phyloP scores from a whole-genome alignment of 495 filamentous ascomycete genomes.

The Immersiella caudata region DNA sequence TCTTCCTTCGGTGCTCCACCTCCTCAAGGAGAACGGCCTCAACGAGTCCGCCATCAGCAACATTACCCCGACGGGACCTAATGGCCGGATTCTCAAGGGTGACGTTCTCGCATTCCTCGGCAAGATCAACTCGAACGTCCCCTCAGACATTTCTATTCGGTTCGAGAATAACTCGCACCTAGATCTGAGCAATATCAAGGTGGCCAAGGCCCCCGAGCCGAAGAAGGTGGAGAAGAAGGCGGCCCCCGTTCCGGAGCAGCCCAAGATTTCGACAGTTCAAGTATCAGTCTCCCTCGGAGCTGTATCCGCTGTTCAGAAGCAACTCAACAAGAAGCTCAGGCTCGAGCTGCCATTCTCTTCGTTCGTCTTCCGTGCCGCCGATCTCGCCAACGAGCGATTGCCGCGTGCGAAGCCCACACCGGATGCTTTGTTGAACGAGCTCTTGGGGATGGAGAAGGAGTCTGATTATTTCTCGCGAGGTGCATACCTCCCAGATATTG shows the following conservation, averaged over 20 bases:
- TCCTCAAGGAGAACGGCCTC: slow-evolving; percentile 77
- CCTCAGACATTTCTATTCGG: slow-evolving; percentile 65
- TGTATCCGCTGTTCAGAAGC: slow-evolving; percentile 77
- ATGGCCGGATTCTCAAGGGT: slow-evolving; percentile 89
- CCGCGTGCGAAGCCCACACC: slow-evolving; percentile 67
- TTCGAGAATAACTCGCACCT: slow-evolving; percentile 78
- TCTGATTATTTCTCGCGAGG: slow-evolving; percentile 49
- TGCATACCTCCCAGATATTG: slow-evolving; percentile 74
- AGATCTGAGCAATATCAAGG: slow-evolving; percentile 93
- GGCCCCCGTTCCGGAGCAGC: slow-evolving; percentile 47
- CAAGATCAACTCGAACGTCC: slow-evolving; percentile 66
- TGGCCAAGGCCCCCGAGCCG: slow-evolving; percentile 61
- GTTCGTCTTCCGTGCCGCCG: slow-evolving; percentile 80
- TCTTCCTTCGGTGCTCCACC: slow-evolving; percentile 80
- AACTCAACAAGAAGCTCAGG: slow-evolving; percentile 72
- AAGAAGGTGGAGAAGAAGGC: slow-evolving; percentile 49
- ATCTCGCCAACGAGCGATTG: slow-evolving; percentile 82
- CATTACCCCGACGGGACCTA: slow-evolving; percentile 86
- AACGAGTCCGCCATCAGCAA: slow-evolving; percentile 69
- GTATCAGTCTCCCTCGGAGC: slow-evolving; percentile 75
- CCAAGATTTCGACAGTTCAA: slow-evolving; percentile 58
- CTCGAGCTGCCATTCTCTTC: slow-evolving; percentile 81
- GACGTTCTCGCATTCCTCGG: slow-evolving; percentile 93
- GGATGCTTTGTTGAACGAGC: slow-evolving; percentile 85
- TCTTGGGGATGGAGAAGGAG: slow-evolving; percentile 69